These are phyloP conservation scores for Penicillium sp. DNA, from an alignment of 2,329 filamentous ascomycete species.

Conservation along the genomic window DNA sequence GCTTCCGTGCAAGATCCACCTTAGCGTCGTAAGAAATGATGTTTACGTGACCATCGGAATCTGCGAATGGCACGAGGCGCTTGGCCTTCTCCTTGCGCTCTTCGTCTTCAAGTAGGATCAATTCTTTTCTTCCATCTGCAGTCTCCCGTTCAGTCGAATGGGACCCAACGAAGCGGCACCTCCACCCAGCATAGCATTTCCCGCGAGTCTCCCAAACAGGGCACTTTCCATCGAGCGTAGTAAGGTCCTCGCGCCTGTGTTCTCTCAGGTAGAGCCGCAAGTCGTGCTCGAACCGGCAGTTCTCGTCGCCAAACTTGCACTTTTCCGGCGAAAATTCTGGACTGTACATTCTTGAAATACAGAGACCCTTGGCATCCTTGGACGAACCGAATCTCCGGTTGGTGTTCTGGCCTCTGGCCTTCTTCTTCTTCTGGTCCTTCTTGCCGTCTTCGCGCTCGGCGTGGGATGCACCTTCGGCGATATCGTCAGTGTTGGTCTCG, in stretches of 20 bases:
- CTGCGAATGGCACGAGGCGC: conserved; percentile 26
- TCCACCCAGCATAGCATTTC: conserved; percentile 81
- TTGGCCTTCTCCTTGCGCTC: conserved; percentile 43
- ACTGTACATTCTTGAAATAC: conserved; percentile 64
- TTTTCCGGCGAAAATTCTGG: conserved; percentile 74
- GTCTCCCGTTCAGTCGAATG: conserved; percentile 77
- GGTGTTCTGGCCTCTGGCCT: conserved; percentile 73
- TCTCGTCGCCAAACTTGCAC: conserved; percentile 68
- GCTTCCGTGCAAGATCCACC: conserved; percentile 68
- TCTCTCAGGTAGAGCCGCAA: conserved; percentile 78
- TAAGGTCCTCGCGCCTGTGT: conserved; percentile 74
- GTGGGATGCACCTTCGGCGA: conserved; percentile 54
- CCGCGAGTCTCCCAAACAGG: conserved; percentile 75
- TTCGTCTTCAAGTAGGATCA: conserved; percentile 62
- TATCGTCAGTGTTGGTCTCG: conserved; percentile 51
- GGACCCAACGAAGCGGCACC: conserved; percentile 82
- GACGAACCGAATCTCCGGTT: conserved; percentile 75
- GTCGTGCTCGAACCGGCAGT: conserved; percentile 78
- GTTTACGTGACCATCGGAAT: conserved; percentile 67
- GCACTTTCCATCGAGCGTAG: conserved; percentile 71
- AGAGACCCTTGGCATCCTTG: conserved; percentile 71
- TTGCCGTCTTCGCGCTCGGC: conserved; percentile 39
- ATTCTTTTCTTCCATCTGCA: conserved; percentile 75
- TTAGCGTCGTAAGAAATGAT: conserved; percentile 66
- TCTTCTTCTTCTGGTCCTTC: conserved; percentile 51